Evolutionary conservation across 768 basidiomycete species (phyloP), one percentile per base, ranked within the genome.

Genomic region (Crassisporium funariophilum): DNA sequence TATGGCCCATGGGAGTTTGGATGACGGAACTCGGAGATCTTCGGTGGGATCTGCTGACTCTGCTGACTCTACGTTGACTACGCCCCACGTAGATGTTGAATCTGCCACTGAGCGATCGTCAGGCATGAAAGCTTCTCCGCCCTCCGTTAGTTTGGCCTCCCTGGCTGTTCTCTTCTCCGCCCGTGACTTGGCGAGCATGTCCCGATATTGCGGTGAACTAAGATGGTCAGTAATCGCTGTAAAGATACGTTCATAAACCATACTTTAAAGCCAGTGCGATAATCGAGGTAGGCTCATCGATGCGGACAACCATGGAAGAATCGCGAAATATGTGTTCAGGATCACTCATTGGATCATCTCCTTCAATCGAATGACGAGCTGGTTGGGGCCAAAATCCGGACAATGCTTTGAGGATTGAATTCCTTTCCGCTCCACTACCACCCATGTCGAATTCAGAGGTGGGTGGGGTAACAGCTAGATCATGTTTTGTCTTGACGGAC

Each of bases 261-360:
- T 58, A 92, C 91, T 88, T 91, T 39, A 99, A 69, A 4, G 93
- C 91, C 46, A 98, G 83, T 5, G 97, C 95, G 53, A 98, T 94
- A 59, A 98, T 97, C 13, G 95, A 98, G 0, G 95, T 97, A 2
- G 95, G 97, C 61, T 99, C 97, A 63, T 98, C 94, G 15, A 93
- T 93, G 15, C 95, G 81, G 15, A 99, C 88, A 41, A 98, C 85
- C 82, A 98, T 95, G 2, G 88, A 85, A 12, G 91, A 93, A 60
- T 95, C 95, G 27, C 91, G 79, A 70, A 97, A 98, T 38, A 98
- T 86, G 60, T 98, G 93, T 58, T 98, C 95, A 1, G 85, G 85
- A 61, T 91, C 87, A 50, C 78, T 76, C 64, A 85, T 77, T 4
- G 81, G 79, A 57, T 90, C 86, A 9, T 87, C 85, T 4, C 45